Base-by-base conservation (phyloP, 1,139 yeast genomes). In the Barnettozyma hawaiiensis region DNA sequence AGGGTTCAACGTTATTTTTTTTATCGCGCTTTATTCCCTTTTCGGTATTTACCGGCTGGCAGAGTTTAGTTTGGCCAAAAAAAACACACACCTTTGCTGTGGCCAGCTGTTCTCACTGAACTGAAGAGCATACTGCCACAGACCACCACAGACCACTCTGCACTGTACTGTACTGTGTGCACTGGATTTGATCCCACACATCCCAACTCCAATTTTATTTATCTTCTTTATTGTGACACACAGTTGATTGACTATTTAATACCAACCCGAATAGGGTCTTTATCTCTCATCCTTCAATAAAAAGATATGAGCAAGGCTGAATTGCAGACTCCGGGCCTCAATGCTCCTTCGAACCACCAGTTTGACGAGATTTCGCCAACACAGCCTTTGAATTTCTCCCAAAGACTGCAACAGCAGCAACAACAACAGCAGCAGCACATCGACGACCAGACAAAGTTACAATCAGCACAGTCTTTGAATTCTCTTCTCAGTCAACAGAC, bases 301-400 rank as follows among this genome's bases (percentile, higher is more conserved):
- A 26, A 26, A 26, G 29, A n/a, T 10, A 40, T 40, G 42, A 31
- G 31, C 27, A 18, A 32, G 15, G 29, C 31, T 11, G 33, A 37
- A 14, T 23, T 43, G 15, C 37, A 40, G 35, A 43, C 45, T 3
- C 45, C 45, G 16, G 35, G 35, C 10, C 32, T 43, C 14, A 16
- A 24, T 7, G 27, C 20, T 2, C 22, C 20, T 5, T 14, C 37
- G 7, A 12, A 31, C 10, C 42, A 27, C 14, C 29, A 38, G 31
- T 40, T 44, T n/a, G 42, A 39, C n/a, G 54, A 41, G 11, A 45
- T 53, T 5, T 54, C 59, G 2, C 59, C 59, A 1, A 54, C 59
- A 6, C 40, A 52, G 39, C 59, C 59, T 6, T 34, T 54, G 37
- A 50, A 52, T 31, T 40, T 48, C 42, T 47, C 37, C 32, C 32